Conservation (phyloP, 495 filamentous ascomycete genomes). For the Arthonia radiata region DNA sequence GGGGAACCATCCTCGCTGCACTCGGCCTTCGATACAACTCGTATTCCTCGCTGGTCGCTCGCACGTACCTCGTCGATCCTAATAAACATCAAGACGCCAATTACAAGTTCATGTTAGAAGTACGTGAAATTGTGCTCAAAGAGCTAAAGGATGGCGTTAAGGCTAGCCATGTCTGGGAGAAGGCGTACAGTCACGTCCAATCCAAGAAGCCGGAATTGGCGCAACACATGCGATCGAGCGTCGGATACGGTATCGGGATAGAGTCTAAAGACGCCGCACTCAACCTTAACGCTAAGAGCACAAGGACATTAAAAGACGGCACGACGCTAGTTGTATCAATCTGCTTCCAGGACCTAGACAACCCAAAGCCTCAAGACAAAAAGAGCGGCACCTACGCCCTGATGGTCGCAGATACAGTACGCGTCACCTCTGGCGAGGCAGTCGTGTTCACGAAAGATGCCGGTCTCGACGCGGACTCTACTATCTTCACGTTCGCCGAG, state of each 20-base stretch:
- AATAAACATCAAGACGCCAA: constrained; percentile 83
- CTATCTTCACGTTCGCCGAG: constrained; percentile 52
- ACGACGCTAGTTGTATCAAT: constrained; percentile 86
- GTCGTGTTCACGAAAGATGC: constrained; percentile 84
- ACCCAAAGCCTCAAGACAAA: constrained; percentile 59
- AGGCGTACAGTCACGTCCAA: constrained; percentile 52
- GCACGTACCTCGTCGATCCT: constrained; percentile 90
- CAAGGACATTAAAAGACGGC: constrained; percentile 61
- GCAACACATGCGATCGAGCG: constrained; percentile 71
- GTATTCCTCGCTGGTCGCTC: constrained; percentile 69
- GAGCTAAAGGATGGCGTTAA: constrained; percentile 69
- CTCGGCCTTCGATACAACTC: constrained; percentile 86
- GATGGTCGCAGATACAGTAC: constrained; percentile 76
- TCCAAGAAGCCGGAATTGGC: constrained; percentile 84
- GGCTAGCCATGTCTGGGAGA: constrained; percentile 77
- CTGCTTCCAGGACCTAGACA: constrained; percentile 68
- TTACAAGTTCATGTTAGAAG: constrained; percentile 70
- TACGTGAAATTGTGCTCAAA: constrained; percentile 71
- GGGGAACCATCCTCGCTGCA: constrained; percentile 74
- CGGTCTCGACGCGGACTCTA: constrained; percentile 66
- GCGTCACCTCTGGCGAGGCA: constrained; percentile 50
- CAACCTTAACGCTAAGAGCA: constrained; percentile 63
- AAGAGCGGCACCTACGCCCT: constrained; percentile 71
- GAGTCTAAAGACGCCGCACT: constrained; percentile 67
- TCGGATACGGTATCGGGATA: constrained; percentile 78